Conservation (phyloP, 257 asterid species). For the Penstemon eatonii region DNA sequence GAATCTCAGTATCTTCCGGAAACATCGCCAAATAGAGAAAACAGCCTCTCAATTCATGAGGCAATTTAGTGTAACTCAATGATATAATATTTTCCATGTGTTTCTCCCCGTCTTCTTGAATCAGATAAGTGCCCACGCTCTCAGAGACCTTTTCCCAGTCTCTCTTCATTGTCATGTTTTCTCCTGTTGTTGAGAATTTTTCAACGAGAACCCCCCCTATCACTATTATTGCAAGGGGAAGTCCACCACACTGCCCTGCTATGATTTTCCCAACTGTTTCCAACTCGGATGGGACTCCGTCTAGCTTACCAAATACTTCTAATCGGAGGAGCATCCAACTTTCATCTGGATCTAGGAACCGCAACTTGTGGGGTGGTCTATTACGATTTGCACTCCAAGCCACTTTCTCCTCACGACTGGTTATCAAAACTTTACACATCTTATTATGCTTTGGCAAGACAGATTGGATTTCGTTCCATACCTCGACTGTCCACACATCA, state of each 20-base stretch:
- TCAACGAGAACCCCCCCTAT: not conserved
- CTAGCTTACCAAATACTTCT: too few species aligned
- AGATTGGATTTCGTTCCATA: constrained; percentile 26
- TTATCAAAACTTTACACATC: constrained; percentile 31
- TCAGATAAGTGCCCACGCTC: constrained; percentile 6
- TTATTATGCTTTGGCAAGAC: constrained; percentile 29
- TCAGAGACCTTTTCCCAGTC: constrained; percentile 10
- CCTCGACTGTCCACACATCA: constrained; percentile 33
- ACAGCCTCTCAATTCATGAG: constrained; percentile 29
- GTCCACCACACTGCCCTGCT: constrained; percentile 28
- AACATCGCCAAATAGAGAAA: constrained; percentile 34
- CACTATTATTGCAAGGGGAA: constrained; percentile 33
- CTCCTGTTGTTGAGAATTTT: not conserved
- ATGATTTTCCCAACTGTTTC: constrained; percentile 1
- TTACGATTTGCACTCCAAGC: constrained; percentile 23
- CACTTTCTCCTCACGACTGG: constrained; percentile 31
- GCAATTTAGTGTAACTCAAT: constrained; percentile 25
- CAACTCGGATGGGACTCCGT: too few species aligned
- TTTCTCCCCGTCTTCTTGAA: not conserved
- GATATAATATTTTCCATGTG: not conserved
- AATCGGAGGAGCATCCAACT: too few species aligned
- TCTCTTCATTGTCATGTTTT: not conserved
- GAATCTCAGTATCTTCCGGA: constrained; percentile 23
- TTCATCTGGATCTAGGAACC: too few species aligned
- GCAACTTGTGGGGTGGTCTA: not conserved